These are phyloP conservation scores for Tremella yokohamensis DNA, from an alignment of 768 basidiomycete species.

Conservation along the genomic window DNA sequence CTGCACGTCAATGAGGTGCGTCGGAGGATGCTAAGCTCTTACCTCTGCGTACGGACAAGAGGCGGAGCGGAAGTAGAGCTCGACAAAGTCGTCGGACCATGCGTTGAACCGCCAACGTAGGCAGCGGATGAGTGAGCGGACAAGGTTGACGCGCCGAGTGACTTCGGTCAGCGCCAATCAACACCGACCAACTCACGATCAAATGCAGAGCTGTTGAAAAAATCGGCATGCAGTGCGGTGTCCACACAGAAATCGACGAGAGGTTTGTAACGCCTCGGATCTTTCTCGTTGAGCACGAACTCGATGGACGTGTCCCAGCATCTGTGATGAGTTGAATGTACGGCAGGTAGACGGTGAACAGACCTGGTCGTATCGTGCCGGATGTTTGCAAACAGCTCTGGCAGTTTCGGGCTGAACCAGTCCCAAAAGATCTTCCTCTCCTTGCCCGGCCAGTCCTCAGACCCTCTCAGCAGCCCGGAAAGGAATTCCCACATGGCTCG, in stretches of 20 bases:
- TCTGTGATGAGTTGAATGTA: constrained; percentile 15
- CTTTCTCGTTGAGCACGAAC: constrained; percentile 69
- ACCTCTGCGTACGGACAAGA: constrained; percentile 84
- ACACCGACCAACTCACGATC: constrained; percentile 58
- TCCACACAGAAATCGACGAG: constrained; percentile 72
- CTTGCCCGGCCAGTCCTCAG: constrained; percentile 74
- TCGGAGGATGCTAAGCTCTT: constrained; percentile 13
- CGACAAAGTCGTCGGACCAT: constrained; percentile 65
- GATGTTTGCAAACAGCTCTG: constrained; percentile 66
- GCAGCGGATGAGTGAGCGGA: constrained; percentile 65
- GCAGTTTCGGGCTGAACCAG: constrained; percentile 65
- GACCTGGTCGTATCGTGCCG: constrained; percentile 69
- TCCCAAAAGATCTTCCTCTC: constrained; percentile 62
- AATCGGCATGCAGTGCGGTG: constrained; percentile 65
- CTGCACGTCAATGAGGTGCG: constrained; percentile 52
- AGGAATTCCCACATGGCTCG: constrained; percentile 79
- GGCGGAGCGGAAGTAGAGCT: constrained; percentile 69
- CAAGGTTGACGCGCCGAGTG: constrained; percentile 67
- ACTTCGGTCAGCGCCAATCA: constrained; percentile 54
- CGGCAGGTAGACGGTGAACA: constrained; percentile 10
- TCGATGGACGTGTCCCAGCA: constrained; percentile 53
- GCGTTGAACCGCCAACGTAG: constrained; percentile 66
- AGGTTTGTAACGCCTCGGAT: constrained; percentile 71
- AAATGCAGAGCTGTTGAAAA: constrained; percentile 80
- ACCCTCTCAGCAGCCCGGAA: constrained; percentile 70